phyloP scores from a whole-genome alignment of 1,284 basidiomycete genomes.

The Pseudozyma sp. region DNA sequence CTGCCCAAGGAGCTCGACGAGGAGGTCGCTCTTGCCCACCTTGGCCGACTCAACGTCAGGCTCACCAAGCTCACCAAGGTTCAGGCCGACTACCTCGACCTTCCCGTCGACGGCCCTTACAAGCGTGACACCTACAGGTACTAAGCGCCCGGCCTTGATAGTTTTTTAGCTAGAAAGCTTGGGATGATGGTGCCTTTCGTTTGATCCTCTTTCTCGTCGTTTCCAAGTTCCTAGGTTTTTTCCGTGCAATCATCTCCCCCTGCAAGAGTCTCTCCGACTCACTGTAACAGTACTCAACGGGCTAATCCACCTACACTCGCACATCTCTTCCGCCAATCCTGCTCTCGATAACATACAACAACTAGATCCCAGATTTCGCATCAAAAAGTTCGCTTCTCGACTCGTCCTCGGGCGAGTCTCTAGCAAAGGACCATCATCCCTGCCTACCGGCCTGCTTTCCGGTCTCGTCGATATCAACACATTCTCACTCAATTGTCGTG shows the following conservation, averaged over 20 bases:
- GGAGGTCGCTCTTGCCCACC: slow-evolving; percentile 96
- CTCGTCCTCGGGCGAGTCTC: slow-evolving; percentile 5
- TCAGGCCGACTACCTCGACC: slow-evolving; percentile 92
- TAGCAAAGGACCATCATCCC: slow-evolving; percentile 31
- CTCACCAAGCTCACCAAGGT: slow-evolving; percentile 82
- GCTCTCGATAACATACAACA: neutral
- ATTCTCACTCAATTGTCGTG: slow-evolving; percentile 17
- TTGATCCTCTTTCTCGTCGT: slow-evolving; percentile 16
- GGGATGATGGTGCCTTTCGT: slow-evolving; percentile 34
- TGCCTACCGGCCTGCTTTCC: slow-evolving; percentile 10
- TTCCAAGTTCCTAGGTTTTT: slow-evolving; percentile 21
- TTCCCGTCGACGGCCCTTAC: slow-evolving; percentile 90
- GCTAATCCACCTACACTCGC: slow-evolving; percentile 32
- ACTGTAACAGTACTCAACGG: slow-evolving; percentile 56
- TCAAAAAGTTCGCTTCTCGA: slow-evolving; percentile 5
- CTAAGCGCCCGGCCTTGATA: slow-evolving; percentile 40
- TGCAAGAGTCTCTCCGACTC: slow-evolving; percentile 49
- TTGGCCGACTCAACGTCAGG: slow-evolving; percentile 91
- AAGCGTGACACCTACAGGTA: slow-evolving; percentile 72
- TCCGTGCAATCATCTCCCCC: slow-evolving; percentile 39
- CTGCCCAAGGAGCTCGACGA: slow-evolving; percentile 98
- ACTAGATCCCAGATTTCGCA: slow-evolving; percentile 13
- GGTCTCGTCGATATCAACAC: slow-evolving; percentile 6
- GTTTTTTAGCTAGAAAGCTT: slow-evolving; percentile 2
- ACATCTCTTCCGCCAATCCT: slow-evolving; percentile 3